Evolutionary conservation across 164 flowering plant genomes (phyloP).

Genomic region (Hamamelis virginiana): DNA sequence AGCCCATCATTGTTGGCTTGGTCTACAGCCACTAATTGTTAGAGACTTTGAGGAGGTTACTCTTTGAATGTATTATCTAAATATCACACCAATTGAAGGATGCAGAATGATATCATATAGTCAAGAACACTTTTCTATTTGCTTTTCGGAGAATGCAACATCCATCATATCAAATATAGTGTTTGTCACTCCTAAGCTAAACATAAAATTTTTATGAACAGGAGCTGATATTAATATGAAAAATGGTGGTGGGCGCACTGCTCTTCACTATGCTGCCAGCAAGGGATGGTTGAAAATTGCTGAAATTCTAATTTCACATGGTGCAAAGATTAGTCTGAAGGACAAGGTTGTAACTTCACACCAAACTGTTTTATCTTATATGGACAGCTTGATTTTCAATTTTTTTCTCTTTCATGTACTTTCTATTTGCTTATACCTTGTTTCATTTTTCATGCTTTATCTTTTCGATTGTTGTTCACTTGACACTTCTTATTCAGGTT

Average conservation of each 20-base stretch:
- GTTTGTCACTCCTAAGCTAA: neutral
- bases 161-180: neutral
- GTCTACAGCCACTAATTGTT: no score
- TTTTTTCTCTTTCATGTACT: neutral
- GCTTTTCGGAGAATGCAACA: neutral
- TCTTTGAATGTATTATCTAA: neutral
- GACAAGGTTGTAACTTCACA: constrained; percentile 67
- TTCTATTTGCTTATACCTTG: neutral
- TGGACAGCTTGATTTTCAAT: neutral
- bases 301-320: constrained; percentile 64
- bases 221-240: constrained; percentile 85
- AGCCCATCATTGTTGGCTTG: no score
- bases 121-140: neutral
- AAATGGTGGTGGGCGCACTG: constrained; percentile 88
- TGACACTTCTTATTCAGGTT: constrained; percentile 43
- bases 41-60: no score
- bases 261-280: constrained; percentile 98
- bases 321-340: constrained; percentile 72
- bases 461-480: neutral
- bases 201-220: constrained; percentile 27
- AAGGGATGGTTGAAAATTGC: constrained; percentile 84
- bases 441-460: neutral
- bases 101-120: neutral
- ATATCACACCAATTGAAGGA: neutral
- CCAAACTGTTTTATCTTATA: neutral